Percentiles rank a stretch among this genome's conserved stretches.
phyloP scores from a whole-genome alignment of 2,329 filamentous ascomycete species.

The Diaporthe capsici region DNA sequence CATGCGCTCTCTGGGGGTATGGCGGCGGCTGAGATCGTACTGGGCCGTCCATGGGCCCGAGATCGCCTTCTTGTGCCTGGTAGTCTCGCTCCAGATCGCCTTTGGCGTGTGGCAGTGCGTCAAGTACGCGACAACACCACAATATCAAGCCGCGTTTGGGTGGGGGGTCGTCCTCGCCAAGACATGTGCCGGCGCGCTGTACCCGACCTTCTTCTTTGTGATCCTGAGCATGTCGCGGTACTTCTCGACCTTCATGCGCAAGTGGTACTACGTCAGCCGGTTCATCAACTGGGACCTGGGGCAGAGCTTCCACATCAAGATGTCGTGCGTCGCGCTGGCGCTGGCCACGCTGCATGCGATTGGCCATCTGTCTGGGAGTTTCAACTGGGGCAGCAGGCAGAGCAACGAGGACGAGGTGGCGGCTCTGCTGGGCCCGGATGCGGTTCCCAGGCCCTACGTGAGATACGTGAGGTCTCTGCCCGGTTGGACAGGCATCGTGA shows the following conservation, averaged over 20 bases:
- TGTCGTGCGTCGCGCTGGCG: conserved; percentile 63
- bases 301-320: conserved; percentile 69
- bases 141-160: conserved; percentile 65
- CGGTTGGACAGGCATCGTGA: conserved; percentile 59
- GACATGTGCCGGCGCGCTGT: conserved; percentile 66
- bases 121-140: conserved; percentile 61
- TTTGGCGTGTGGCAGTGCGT: conserved; percentile 70
- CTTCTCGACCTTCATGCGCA: conserved; percentile 65
- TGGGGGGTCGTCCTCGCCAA: conserved; percentile 71
- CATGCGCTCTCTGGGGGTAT: conserved; percentile 59
- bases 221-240: conserved; percentile 71
- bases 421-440: conserved; percentile 47
- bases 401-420: conserved; percentile 61
- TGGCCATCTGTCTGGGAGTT: conserved; percentile 67
- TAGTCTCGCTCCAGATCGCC: conserved; percentile 62
- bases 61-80: conserved; percentile 63
- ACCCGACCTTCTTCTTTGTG: conserved; percentile 71
- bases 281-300: conserved; percentile 71
- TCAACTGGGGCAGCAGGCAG: conserved; percentile 63
- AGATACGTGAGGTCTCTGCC: conserved; percentile 17
- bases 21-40: conserved; percentile 63
- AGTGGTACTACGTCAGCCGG: conserved; percentile 65
- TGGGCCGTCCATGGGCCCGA: conserved; percentile 70
- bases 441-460: conserved; percentile 4
- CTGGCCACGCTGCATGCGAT: conserved; percentile 68